Percentiles rank a stretch among this genome's conserved stretches.
These are phyloP conservation scores for Hemisphaericaspora xylofermentans DNA, from an alignment of 1,139 yeast species.

Conservation along the genomic window DNA sequence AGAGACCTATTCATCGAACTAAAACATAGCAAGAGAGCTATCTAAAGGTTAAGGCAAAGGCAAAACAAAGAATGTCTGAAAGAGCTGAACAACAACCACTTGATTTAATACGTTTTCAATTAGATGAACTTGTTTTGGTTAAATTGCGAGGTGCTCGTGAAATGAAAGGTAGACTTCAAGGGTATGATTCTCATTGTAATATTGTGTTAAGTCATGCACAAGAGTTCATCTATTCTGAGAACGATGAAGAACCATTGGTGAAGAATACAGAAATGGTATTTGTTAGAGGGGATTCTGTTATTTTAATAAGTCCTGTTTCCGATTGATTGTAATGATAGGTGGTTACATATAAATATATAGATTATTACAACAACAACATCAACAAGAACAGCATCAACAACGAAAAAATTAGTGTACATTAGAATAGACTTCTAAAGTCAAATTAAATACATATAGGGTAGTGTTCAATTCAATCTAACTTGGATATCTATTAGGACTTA, in stretches of 20 bases:
- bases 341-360: background rate
- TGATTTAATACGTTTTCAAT: slow-evolving; percentile 79
- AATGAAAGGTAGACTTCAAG: slow-evolving; percentile 86
- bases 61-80: slow-evolving; percentile 31
- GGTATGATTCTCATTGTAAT: slow-evolving; percentile 95
- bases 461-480: background rate
- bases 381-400: no score
- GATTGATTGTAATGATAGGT: background rate
- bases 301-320: slow-evolving; percentile 57
- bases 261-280: slow-evolving; percentile 86
- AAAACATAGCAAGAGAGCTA: background rate
- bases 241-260: slow-evolving; percentile 45
- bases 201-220: slow-evolving; percentile 91
- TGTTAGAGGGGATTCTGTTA: slow-evolving; percentile 94
- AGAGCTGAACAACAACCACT: slow-evolving; percentile 58
- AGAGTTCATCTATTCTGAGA: slow-evolving; percentile 70
- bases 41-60: background rate
- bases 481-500: background rate
- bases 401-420: slow-evolving; percentile 1
- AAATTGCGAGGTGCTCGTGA: slow-evolving; percentile 97
- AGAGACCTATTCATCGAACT: no score
- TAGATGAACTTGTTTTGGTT: slow-evolving; percentile 85
- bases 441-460: background rate
- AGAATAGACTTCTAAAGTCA: background rate
- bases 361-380: no score